Conservation (phyloP, 1,284 basidiomycete genomes). For the Malassezia psittaci region DNA sequence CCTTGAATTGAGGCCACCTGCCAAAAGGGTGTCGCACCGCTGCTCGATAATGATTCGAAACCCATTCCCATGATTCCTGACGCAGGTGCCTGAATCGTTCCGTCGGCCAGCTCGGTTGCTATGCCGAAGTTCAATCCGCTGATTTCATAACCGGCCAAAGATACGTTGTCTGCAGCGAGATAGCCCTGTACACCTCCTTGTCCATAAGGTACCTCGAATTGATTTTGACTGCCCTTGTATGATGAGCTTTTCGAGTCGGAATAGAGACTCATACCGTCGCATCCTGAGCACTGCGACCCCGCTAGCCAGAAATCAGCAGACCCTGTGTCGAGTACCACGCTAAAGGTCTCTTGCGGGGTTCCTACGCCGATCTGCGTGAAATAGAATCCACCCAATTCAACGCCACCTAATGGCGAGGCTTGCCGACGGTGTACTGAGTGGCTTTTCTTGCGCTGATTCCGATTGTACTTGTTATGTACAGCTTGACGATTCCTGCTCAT, state of each 20-base stretch:
- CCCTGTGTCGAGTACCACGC: slow-evolving; percentile 58
- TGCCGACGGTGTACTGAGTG: slow-evolving; percentile 1
- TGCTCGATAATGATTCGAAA: slow-evolving; percentile 49
- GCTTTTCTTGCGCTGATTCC: not conserved
- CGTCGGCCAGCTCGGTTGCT: slow-evolving; percentile 38
- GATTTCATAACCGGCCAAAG: slow-evolving; percentile 48
- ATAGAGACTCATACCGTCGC: slow-evolving; percentile 33
- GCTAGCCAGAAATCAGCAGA: slow-evolving; percentile 73
- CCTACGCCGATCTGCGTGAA: slow-evolving; percentile 43
- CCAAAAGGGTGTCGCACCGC: slow-evolving; percentile 61
- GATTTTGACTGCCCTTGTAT: slow-evolving; percentile 23
- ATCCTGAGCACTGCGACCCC: slow-evolving; percentile 53
- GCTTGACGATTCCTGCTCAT: not conserved
- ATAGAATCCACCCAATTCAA: slow-evolving; percentile 28
- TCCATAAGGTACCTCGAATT: slow-evolving; percentile 71
- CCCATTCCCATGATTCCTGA: slow-evolving; percentile 50
- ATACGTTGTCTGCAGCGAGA: slow-evolving; percentile 57
- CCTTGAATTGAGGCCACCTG: slow-evolving; percentile 54
- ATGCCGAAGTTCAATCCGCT: slow-evolving; percentile 46
- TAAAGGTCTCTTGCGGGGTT: slow-evolving; percentile 51
- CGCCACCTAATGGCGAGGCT: slow-evolving; percentile 6
- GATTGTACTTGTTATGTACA: slow-evolving; percentile 1
- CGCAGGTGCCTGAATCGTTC: slow-evolving; percentile 46
- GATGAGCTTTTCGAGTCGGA: slow-evolving; percentile 32
- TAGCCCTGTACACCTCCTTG: slow-evolving; percentile 63